Conservation (phyloP, 345 rosid species). For the Eucalyptus cloeziana region DNA sequence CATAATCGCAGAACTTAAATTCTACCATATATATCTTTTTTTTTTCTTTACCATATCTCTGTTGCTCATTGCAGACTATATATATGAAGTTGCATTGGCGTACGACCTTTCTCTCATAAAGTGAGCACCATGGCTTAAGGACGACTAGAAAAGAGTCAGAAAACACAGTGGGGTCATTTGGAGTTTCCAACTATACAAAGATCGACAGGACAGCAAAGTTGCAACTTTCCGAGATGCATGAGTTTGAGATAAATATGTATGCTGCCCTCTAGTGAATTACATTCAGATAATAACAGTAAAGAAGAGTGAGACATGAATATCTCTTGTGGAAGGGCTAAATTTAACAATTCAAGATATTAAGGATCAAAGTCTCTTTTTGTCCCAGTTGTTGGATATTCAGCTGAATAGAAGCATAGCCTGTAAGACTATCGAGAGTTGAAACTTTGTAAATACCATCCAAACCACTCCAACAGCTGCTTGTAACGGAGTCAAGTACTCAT, state of each 20-base stretch:
- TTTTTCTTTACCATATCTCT: neutral
- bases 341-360: neutral
- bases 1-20: neutral
- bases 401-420: neutral
- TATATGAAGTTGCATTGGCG: neutral
- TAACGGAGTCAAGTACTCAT: slow-evolving; percentile 86
- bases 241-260: neutral
- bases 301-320: neutral
- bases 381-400: neutral
- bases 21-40: neutral
- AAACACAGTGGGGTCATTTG: neutral
- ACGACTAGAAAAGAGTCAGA: neutral
- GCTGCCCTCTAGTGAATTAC: neutral
- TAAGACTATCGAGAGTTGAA: neutral
- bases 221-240: neutral
- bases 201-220: neutral
- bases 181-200: neutral
- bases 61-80: neutral
- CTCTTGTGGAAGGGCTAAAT: neutral
- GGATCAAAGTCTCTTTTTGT: neutral
- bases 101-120: neutral
- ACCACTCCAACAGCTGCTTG: slow-evolving; percentile 98
- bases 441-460: slow-evolving; percentile 48
- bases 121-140: neutral
- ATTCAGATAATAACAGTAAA: neutral